Base-by-base conservation (phyloP, 2,329 filamentous ascomycete species). In the Aureobasidium sp. region DNA sequence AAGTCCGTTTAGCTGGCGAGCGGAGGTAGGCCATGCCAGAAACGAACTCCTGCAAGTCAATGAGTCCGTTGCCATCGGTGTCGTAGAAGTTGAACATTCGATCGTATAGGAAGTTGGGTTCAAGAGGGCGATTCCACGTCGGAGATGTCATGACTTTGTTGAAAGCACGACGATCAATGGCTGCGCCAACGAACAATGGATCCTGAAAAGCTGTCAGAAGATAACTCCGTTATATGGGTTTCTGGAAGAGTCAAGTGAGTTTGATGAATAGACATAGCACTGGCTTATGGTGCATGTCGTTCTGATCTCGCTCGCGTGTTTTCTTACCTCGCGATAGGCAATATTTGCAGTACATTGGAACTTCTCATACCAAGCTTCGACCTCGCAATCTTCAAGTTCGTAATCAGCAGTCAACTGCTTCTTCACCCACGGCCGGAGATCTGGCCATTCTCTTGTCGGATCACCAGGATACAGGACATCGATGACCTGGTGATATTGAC, bases 41-140 rank as follows among this genome's bases (percentile, higher is more conserved):
- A 21, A 97, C 72, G 64, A 96, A 98, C 66, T 98, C 93, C 44
- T 88, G 79, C 61, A 98, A 97, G 6, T 88, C 87, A 62, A 98
- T 96, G 6, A 95, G 74, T 19, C 86, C 87, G 65, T 98, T 89
- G 37, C 82, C 79, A 66, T 97, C 91, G 27, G 84, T 87, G 69
- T 98, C 93, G 68, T 96, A 98, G 68, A 96, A 96, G 47, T 87
- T 82, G 70, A 97, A 98, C 80, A 96, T 93, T 60, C 93, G 86
- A 67, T 98, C 91, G 64, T 95, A 93, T 55, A 98, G 88, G 12
- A 95, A 79, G 66, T 94, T 96, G 1, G 91, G 88, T 0, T 85
- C 79, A 10, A 86, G 82, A 53, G 89, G 84, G n/a, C 86, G 86
- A 3, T 89, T 88, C 62, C 66, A 66, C 14, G 58, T 59, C 10